Base-by-base conservation (phyloP, 345 rosid genomes). In the Populus nigra region DNA sequence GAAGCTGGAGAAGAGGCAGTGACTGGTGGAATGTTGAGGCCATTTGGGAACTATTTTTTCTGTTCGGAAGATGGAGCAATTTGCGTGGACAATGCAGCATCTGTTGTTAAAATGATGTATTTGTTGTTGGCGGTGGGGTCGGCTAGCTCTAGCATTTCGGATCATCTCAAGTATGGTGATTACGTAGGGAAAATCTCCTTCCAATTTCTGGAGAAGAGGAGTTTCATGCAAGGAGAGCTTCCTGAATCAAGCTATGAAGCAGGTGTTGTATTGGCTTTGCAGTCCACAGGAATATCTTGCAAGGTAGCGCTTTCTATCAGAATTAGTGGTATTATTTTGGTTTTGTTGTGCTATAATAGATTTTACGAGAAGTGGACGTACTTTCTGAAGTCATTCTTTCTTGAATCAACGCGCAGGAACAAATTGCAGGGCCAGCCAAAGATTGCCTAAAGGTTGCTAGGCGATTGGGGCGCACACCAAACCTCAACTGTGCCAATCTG, bases 11-110 rank as follows among this genome's bases (percentile, higher is more conserved):
- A 67, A 23, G 79, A 55, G 25, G 36, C 15, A 7, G 77, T 33
- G 20, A 68, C 66, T 31, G 72, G 75, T 31, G 72, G 75, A 31
- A 73, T 35, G 29, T 92, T 87, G 61, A 89, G 85, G 88, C 98
- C 99, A 15, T 89, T 89, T 47, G 98, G 98, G 69, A 91, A 85
- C 76, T 91, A 87, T 63, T 73, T 92, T 38, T 89, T 90, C 80
- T 91, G 92, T 63, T 88, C 96, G 15, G 88, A 86, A 68, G 86
- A 82, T 8, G 99, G 99, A 62, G 96, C 88, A n/a, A 77, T 96
- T 16, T 93, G 96, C 33, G 62, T 91, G 53, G 95, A 93, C n/a
- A 89, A 89, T 55, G 87, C 90, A 4, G 67, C 29, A 5, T 88
- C 92, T 25, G 80, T 93, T 35, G 73, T 87, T 36, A 78, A 69